Percentiles rank a stretch among this genome's conserved stretches.
Evolutionary conservation across 768 basidiomycete genomes (phyloP).

Genomic region (Galerina marginata): DNA sequence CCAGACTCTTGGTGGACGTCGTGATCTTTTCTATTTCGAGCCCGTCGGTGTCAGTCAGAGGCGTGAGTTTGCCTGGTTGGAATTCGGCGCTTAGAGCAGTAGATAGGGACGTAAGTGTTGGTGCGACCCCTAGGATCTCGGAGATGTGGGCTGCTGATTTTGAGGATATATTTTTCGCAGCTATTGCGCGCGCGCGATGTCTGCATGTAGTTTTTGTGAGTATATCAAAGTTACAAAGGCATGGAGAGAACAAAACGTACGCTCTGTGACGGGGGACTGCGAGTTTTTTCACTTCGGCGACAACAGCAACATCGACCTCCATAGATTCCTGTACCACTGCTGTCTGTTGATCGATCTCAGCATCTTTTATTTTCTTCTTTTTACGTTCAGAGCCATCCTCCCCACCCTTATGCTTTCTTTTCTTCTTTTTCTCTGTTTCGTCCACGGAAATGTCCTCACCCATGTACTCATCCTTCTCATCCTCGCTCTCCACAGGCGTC

Average conservation of each 20-base stretch:
- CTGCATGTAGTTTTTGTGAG: conserved; percentile 38
- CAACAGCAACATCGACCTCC: conserved; percentile 13
- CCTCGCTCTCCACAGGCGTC: conserved; percentile 27
- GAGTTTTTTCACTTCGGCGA: conserved; percentile 10
- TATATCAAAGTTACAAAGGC: background rate
- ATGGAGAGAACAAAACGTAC: conserved; percentile 32
- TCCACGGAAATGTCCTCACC: conserved; percentile 36
- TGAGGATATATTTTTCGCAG: conserved; percentile 76
- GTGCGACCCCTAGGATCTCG: conserved; percentile 87
- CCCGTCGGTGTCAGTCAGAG: conserved; percentile 37
- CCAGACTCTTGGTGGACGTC: conserved; percentile 76
- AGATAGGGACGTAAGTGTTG: conserved; percentile 32
- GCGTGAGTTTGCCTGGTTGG: conserved; percentile 45
- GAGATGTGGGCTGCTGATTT: conserved; percentile 82
- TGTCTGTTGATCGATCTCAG: conserved; percentile 16
- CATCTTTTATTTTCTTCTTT: conserved; percentile 29
- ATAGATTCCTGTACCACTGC: conserved; percentile 20
- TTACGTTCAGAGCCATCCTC: conserved; percentile 20
- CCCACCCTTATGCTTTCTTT: conserved; percentile 31
- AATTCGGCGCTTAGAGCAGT: conserved; percentile 26
- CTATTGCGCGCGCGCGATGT: conserved; percentile 82
- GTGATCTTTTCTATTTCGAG: conserved; percentile 57
- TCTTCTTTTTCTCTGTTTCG: conserved; percentile 27
- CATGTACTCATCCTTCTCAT: conserved; percentile 30
- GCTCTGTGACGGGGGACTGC: conserved; percentile 50